phyloP scores from a whole-genome alignment of 2,329 filamentous ascomycete genomes.

The Ophiosphaerella narmari region DNA sequence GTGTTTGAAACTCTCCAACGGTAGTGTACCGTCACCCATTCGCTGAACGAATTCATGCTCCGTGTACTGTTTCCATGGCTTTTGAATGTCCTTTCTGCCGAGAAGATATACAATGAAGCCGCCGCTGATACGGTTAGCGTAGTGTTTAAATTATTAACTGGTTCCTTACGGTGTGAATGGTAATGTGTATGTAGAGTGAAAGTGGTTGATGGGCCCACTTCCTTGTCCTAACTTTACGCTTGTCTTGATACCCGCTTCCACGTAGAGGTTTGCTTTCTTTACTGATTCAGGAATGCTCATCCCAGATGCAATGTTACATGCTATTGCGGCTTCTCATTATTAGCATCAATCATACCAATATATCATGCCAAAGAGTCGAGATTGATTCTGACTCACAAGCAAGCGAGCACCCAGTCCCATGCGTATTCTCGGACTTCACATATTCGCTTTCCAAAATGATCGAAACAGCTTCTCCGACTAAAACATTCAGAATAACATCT shows the following conservation, averaged over 20 bases:
- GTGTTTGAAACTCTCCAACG: constrained; percentile 77
- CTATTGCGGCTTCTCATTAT: constrained; percentile 61
- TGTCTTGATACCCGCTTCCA: constrained; percentile 71
- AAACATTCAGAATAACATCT: constrained; percentile 74
- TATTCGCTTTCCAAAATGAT: constrained; percentile 72
- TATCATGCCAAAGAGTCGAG: not conserved
- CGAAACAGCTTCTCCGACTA: constrained; percentile 66
- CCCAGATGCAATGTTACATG: constrained; percentile 70
- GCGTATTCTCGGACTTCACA: constrained; percentile 77
- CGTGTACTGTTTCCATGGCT: constrained; percentile 75
- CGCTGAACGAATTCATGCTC: constrained; percentile 81
- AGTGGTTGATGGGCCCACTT: constrained; percentile 76
- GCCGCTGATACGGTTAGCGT: constrained; percentile 49
- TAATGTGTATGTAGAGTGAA: constrained; percentile 70
- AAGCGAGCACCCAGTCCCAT: constrained; percentile 92
- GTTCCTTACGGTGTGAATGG: constrained; percentile 67
- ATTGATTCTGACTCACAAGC: constrained; percentile 65
- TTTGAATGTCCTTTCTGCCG: constrained; percentile 72
- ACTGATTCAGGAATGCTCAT: constrained; percentile 64
- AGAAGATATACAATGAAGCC: constrained; percentile 85
- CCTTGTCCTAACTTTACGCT: constrained; percentile 68
- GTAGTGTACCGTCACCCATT: constrained; percentile 75
- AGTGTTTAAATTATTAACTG: too few species aligned
- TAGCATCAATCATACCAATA: not conserved
- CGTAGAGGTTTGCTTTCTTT: constrained; percentile 69